phyloP scores from a whole-genome alignment of 306 rosid genomes.

The Biancaea sappan region DNA sequence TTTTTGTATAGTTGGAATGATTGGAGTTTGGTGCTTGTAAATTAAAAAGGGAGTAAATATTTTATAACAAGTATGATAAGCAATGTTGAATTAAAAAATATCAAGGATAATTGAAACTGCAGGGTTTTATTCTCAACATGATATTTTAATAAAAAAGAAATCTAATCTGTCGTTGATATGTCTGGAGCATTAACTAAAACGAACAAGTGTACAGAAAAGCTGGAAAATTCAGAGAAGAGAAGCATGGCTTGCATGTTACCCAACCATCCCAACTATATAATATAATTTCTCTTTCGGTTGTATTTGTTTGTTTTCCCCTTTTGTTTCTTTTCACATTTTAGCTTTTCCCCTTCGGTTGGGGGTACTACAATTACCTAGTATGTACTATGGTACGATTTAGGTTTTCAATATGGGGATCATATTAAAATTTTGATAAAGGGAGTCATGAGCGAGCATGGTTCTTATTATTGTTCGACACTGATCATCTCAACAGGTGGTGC shows the following conservation, averaged over 20 bases:
- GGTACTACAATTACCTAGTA: neutral
- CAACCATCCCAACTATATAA: neutral
- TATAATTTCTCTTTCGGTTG: neutral
- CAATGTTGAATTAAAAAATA: neutral
- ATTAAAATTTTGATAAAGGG: constrained; percentile 25
- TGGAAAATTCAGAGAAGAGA: neutral
- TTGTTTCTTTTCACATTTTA: neutral
- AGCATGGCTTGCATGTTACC: constrained; percentile 4
- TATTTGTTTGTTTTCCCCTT: neutral
- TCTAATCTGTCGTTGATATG: neutral
- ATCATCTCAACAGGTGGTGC: constrained; percentile 11
- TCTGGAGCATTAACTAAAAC: neutral
- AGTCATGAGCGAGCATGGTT: constrained; percentile 27
- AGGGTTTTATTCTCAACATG: neutral
- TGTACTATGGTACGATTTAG: constrained; percentile 4
- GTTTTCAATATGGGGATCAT: neutral
- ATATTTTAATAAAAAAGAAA: neutral
- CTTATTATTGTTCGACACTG: constrained; percentile 13
- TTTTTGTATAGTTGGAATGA: neutral
- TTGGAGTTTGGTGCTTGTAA: neutral
- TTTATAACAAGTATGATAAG: neutral
- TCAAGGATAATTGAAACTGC: neutral
- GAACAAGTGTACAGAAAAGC: neutral
- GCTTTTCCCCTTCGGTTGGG: constrained; percentile 3
- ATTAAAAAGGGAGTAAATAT: neutral